Percentiles rank a stretch among this genome's conserved stretches.
Evolutionary conservation across 768 basidiomycete species (phyloP).

Genomic region (Pseudohyphozyma bogoriensis): DNA sequence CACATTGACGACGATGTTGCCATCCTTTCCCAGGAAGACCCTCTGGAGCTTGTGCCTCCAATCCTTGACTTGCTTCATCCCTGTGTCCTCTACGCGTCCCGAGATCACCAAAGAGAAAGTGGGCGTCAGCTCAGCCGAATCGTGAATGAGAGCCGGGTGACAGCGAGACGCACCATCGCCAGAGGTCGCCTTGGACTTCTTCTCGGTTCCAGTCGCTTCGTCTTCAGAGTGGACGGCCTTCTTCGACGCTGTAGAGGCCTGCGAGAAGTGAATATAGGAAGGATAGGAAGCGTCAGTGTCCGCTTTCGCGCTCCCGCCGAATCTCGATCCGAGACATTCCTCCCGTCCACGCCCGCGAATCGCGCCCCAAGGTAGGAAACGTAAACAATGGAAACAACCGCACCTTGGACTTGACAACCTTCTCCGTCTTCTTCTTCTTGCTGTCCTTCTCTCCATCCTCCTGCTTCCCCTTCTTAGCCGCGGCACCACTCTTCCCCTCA

Average conservation of each 20-base stretch:
- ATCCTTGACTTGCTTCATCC: slow-evolving; percentile 51
- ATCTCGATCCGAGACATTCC: background rate
- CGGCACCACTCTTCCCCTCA: slow-evolving; percentile 38
- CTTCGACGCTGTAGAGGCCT: slow-evolving; percentile 15
- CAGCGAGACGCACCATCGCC: background rate
- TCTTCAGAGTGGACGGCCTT: slow-evolving; percentile 25
- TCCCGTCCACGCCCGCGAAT: too few relatives aligned
- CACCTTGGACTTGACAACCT: slow-evolving; percentile 28
- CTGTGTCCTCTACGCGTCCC: slow-evolving; percentile 10
- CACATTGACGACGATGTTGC: slow-evolving; percentile 11
- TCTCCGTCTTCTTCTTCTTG: slow-evolving; percentile 44
- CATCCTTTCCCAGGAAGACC: slow-evolving; percentile 37
- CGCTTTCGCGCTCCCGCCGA: slow-evolving; percentile 13
- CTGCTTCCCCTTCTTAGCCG: slow-evolving; percentile 39
- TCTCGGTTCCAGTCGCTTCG: slow-evolving; percentile 47
- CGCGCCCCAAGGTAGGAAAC: too few relatives aligned
- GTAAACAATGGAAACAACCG: background rate
- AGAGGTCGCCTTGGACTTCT: slow-evolving; percentile 38
- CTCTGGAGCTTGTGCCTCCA: slow-evolving; percentile 91
- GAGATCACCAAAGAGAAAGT: background rate
- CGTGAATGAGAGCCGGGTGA: background rate
- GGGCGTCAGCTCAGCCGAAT: background rate
- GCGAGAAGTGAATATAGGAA: too few relatives aligned
- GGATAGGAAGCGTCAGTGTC: slow-evolving; percentile 23
- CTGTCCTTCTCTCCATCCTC: slow-evolving; percentile 19